phyloP scores from a whole-genome alignment of 306 rosid genomes.

The Canavalia ensiformis region DNA sequence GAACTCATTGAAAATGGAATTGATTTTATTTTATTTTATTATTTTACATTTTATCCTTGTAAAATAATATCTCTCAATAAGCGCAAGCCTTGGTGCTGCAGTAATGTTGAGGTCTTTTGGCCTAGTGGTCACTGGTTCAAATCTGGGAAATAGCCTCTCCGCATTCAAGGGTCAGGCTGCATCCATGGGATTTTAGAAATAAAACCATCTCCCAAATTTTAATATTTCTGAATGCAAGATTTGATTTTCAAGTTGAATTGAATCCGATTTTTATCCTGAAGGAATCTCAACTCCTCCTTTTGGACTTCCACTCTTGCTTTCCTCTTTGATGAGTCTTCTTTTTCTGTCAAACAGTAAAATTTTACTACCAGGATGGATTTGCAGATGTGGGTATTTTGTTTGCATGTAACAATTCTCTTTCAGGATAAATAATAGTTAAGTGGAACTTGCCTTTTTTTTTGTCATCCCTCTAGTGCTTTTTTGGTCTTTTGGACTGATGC shows the following conservation, averaged over 20 bases:
- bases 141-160: not conserved
- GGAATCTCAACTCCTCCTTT: not conserved
- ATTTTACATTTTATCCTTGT: not conserved
- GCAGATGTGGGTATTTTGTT: conserved; percentile 32
- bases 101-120: not conserved
- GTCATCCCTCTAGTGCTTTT: not conserved
- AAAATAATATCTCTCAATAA: not conserved
- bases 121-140: not conserved
- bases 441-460: not conserved
- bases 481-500: conserved; percentile 16
- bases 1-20: not conserved
- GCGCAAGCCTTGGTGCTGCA: not conserved
- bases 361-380: conserved; percentile 27
- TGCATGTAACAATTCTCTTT: not conserved
- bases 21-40: conserved; percentile 1
- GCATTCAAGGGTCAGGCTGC: not conserved
- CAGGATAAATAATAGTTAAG: not conserved
- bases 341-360: not conserved
- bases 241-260: not conserved
- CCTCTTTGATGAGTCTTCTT: conserved; percentile 21
- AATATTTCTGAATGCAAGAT: not conserved
- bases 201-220: not conserved
- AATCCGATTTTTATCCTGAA: not conserved
- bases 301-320: not conserved
- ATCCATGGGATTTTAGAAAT: not conserved